A percentile compares a stretch with the other conserved stretches of the same genome.
phyloP scores from a whole-genome alignment of 176 grass and related monocot species.

The Eragrostis nindensis region DNA sequence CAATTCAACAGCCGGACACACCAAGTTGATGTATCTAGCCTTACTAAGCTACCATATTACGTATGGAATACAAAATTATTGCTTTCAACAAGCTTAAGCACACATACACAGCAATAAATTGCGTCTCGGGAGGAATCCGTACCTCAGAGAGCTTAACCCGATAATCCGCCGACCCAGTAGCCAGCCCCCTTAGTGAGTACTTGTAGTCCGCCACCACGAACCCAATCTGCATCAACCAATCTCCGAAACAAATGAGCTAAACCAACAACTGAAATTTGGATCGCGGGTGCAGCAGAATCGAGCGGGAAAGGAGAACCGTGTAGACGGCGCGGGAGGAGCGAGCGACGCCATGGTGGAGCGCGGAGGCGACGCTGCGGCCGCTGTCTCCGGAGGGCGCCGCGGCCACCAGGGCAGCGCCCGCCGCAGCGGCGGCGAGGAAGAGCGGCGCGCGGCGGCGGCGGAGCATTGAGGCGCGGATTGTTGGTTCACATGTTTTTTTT shows the following conservation, averaged over 20 bases:
- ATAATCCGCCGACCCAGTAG: conserved; percentile 58
- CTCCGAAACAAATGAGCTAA: not conserved
- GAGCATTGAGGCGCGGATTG: conserved; percentile 25
- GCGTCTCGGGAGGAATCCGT: not conserved
- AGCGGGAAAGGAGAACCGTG: conserved; percentile 40
- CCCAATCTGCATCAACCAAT: conserved; percentile 54
- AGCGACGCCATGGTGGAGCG: conserved; percentile 61
- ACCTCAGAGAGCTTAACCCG: conserved; percentile 80
- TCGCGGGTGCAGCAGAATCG: not conserved
- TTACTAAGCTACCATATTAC: not conserved
- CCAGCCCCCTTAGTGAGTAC: conserved; percentile 58
- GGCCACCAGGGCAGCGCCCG: conserved; percentile 32
- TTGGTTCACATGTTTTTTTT: too few species aligned
- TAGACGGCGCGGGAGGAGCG: conserved; percentile 83
- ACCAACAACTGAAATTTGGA: not conserved
- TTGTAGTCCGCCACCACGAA: conserved; percentile 85
- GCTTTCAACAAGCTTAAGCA: conserved; percentile 12
- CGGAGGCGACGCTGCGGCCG: conserved; percentile 25
- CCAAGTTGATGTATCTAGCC: not conserved
- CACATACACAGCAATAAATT: not conserved
- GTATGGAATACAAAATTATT: conserved; percentile 6
- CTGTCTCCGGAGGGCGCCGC: conserved; percentile 30
- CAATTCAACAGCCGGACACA: not conserved
- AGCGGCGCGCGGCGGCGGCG: conserved; percentile 35
- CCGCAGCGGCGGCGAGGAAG: conserved; percentile 44